These are phyloP conservation scores for Leccinum subgranulosum DNA, from an alignment of 768 basidiomycete genomes.

Conservation along the genomic window DNA sequence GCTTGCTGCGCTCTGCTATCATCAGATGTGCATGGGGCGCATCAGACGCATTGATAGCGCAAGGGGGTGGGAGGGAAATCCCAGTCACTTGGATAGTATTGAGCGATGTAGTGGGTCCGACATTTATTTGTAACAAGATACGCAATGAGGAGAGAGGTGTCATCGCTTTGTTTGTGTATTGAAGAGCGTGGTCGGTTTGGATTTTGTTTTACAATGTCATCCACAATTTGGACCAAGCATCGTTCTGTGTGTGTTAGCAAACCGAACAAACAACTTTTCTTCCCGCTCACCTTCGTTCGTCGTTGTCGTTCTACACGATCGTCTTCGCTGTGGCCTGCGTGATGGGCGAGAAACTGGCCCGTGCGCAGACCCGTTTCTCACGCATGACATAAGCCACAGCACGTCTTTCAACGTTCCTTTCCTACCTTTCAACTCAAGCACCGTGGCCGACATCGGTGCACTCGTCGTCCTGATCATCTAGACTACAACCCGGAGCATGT, in stretches of 20 bases:
- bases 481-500: not conserved
- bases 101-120: not conserved
- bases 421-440: conserved; percentile 26
- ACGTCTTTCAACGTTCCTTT: conserved; percentile 36
- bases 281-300: conserved; percentile 31
- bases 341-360: conserved; percentile 43
- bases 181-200: conserved; percentile 41
- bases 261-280: conserved; percentile 44
- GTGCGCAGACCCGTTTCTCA: conserved; percentile 48
- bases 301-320: conserved; percentile 30
- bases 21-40: not conserved
- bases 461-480: conserved; percentile 10
- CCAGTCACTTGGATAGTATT: not conserved
- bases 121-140: not conserved
- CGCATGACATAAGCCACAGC: conserved; percentile 55
- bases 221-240: conserved; percentile 64
- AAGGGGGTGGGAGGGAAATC: not conserved
- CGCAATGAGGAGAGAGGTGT: not conserved
- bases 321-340: conserved; percentile 22
- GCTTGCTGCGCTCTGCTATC: not conserved
- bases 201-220: conserved; percentile 77
- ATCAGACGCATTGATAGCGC: not conserved
- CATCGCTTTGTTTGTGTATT: conserved; percentile 38
- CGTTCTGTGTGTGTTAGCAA: conserved; percentile 58
- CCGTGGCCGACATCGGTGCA: conserved; percentile 14